Evolutionary conservation across 257 asterid species (phyloP).

Genomic region (Rubia yunnanensis): DNA sequence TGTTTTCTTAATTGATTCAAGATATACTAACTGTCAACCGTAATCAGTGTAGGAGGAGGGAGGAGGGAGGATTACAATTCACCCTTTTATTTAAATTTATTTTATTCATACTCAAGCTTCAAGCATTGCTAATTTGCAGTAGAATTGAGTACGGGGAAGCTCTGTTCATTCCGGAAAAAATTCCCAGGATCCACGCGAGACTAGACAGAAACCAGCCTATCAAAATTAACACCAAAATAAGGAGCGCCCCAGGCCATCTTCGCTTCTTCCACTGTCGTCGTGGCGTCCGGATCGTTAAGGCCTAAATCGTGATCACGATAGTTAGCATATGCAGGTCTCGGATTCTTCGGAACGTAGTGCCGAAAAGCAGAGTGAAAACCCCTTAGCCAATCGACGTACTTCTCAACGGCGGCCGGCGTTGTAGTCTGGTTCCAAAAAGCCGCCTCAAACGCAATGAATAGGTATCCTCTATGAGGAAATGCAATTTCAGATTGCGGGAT

Average conservation of each 20-base stretch:
- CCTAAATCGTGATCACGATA: constrained; percentile 15
- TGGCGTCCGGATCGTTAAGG: not conserved
- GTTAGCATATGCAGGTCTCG: constrained; percentile 5
- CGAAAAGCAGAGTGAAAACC: not conserved
- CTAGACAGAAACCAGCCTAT: constrained; percentile 10
- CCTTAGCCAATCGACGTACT: not conserved
- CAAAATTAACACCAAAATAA: too few relatives aligned
- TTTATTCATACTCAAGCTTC: too few relatives aligned
- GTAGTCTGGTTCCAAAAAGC: not conserved
- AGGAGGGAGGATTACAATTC: too few relatives aligned
- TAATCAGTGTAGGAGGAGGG: too few relatives aligned
- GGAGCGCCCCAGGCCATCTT: not conserved
- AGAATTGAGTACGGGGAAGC: not conserved
- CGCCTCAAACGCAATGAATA: not conserved
- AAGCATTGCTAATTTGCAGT: too few relatives aligned
- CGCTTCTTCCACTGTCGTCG: constrained; percentile 4
- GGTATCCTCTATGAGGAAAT: not conserved
- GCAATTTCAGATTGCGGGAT: not conserved
- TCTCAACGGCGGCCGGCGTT: not conserved
- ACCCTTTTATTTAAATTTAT: too few relatives aligned
- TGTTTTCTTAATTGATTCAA: too few relatives aligned
- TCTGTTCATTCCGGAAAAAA: constrained; percentile 12
- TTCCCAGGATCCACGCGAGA: constrained; percentile 9
- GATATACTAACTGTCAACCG: too few relatives aligned
- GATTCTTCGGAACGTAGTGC: constrained; percentile 1